Base-by-base conservation (phyloP, 257 asterid genomes). In the Misopates orontium region DNA sequence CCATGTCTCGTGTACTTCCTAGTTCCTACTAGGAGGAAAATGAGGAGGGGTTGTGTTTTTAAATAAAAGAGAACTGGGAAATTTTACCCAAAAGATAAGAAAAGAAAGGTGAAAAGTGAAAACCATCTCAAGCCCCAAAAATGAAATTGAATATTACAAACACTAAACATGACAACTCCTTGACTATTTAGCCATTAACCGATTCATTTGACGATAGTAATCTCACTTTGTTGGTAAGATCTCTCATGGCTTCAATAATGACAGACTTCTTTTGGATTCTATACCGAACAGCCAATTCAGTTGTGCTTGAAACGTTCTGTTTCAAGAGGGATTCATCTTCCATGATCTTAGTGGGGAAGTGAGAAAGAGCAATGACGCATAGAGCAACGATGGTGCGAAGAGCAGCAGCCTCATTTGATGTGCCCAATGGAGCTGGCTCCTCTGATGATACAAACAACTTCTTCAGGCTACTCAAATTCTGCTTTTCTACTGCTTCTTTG, bases 271-370 rank as follows among this genome's bases (percentile, higher is more conserved):
- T 93, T 69, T 82, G 84, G 72, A 90, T 79, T 78, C 97, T 80
- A 76, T 83, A 90, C 54, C 72, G 77, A 48, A 84, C 50, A 20
- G 93, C 95, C 78, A 94, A 72, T 73, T 84, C 88, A 22, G 88
- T 72, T 5, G 96, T 79, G 12, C 71, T 15, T 0, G 96, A 72
- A 22, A 82, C 69, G 15, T 69, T 71, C 56, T 83, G 73, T 53
- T 85, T 71, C 78, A 90, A 58, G 22, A 82, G 45, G 39, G 87
- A 39, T 72, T 90, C 96, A 10, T 90, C 99, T 67, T 94, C 99
- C 95, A 79, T 88, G 75, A 94, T 84, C 69, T 94, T 86, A 31
- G 96, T 85, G 0, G 97, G 95, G 73, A 94, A 94, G 73, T 88
- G 95, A 58, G 69, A 83, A 1, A 94, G 84, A 0, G 93, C 95